Conservation (phyloP, 345 rosid species). For the Lepidium aucheri region DNA sequence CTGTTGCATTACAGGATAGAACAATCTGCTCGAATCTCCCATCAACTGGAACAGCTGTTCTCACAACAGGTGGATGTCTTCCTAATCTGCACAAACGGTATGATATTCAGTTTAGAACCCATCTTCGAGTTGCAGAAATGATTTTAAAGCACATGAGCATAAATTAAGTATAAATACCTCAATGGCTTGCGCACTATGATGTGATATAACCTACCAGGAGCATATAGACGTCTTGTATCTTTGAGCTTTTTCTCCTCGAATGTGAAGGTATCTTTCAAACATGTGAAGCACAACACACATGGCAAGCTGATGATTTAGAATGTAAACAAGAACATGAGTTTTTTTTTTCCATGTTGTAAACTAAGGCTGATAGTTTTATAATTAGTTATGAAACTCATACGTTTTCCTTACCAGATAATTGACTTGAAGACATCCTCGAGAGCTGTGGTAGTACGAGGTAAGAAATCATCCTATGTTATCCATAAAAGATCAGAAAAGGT, state of each 20-base stretch:
- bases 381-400: conserved; percentile 9
- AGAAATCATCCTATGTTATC: conserved; percentile 80
- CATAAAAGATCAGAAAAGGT: conserved; percentile 2
- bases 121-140: background rate
- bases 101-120: background rate
- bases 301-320: conserved; percentile 61
- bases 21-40: conserved; percentile 91
- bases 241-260: conserved; percentile 69
- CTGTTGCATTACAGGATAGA: conserved; percentile 80
- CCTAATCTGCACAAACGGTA: conserved; percentile 50
- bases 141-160: background rate
- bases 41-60: conserved; percentile 96
- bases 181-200: conserved; percentile 77
- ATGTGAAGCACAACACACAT: conserved; percentile 71
- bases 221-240: conserved; percentile 81
- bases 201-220: conserved; percentile 94
- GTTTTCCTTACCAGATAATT: conserved; percentile 67
- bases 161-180: conserved; percentile 38
- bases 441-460: conserved; percentile 84
- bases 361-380: background rate
- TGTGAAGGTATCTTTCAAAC: conserved; percentile 93
- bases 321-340: conserved; percentile 15
- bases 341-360: background rate
- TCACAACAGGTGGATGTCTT: conserved; percentile 88
- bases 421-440: conserved; percentile 77